phyloP scores from a whole-genome alignment of 164 flowering plant genomes.

The Sedum album region DNA sequence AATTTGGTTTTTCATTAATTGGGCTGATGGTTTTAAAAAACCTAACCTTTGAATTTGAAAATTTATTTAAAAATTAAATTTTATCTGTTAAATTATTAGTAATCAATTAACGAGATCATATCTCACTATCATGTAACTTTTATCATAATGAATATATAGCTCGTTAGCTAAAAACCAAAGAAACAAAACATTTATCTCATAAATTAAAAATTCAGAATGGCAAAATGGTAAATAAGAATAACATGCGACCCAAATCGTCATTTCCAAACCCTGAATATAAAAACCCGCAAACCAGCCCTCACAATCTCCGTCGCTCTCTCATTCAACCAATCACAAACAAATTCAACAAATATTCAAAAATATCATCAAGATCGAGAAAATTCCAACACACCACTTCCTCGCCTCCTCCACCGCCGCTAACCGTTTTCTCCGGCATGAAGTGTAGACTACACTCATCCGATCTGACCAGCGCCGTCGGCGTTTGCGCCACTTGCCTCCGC shows the following conservation, averaged over 20 bases:
- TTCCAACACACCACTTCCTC: too few species aligned
- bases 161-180: too few species aligned
- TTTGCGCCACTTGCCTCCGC: constrained; percentile 14
- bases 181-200: too few species aligned
- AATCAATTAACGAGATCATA: too few species aligned
- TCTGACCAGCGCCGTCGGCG: constrained; percentile 10
- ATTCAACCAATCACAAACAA: neutral
- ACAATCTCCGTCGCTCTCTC: constrained; percentile 2
- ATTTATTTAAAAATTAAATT: too few species aligned
- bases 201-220: too few species aligned
- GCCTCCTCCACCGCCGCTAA: neutral
- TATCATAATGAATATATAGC: too few species aligned
- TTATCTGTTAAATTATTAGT: too few species aligned
- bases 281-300: neutral
- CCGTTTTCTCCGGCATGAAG: neutral
- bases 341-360: neutral
- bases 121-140: too few species aligned
- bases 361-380: neutral
- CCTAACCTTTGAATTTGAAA: too few species aligned
- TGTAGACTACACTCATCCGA: constrained; percentile 8
- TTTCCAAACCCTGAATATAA: neutral
- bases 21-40: too few species aligned
- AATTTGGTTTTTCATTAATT: too few species aligned
- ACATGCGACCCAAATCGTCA: neutral
- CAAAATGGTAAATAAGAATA: neutral